Base-by-base conservation (phyloP, 495 filamentous ascomycete species). In the Podospora pseudoanserina region DNA sequence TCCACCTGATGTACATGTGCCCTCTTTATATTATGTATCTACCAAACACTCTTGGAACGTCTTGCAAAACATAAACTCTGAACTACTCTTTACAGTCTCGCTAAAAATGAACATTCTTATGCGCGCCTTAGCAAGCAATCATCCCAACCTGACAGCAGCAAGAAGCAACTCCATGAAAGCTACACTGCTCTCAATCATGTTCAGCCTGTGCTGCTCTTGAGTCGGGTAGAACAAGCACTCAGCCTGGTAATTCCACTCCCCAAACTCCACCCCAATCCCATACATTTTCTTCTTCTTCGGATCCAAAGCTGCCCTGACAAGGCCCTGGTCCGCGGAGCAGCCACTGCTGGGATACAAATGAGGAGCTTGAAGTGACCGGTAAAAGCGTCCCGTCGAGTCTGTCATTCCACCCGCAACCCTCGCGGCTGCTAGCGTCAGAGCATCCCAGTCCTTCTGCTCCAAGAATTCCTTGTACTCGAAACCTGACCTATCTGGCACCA, bases 191-290 rank as follows among this genome's bases (percentile, higher is more conserved):
- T 67, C 65, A 27, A 67, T 62, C 57, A 67, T 49, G 15, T 67
- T 67, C 57, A 53, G 6, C 32, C 30, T 3, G 39, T 67, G 65
- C 28, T 16, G 20, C 0, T 54, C 65, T 0, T 20, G n/a, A 1
- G 60, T 64, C 15, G 66, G 66, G 44, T 68, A 68, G 28, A 68
- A 68, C 16, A 2, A 16, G 32, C 66, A 68, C 30, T 57, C 66
- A 5, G 60, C 66, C 0, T 34, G 16, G 44, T 27, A 15, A 30
- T 68, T 68, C 20, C 6, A 57, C 4, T 16, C 28, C 9, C 61
- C 67, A 64, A 64, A 64, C 32, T 68, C 67, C 13, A 68, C 19
- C 9, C 27, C 53, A 19, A 68, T 26, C 54, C 67, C 67, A 30
- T 68, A 27, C 26, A 68, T 26, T 20, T 60, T 32, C 55, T 65